These are phyloP conservation scores for Rhipidocladum racemiflorum DNA, from an alignment of 176 grass and related monocot species.

Conservation along the genomic window DNA sequence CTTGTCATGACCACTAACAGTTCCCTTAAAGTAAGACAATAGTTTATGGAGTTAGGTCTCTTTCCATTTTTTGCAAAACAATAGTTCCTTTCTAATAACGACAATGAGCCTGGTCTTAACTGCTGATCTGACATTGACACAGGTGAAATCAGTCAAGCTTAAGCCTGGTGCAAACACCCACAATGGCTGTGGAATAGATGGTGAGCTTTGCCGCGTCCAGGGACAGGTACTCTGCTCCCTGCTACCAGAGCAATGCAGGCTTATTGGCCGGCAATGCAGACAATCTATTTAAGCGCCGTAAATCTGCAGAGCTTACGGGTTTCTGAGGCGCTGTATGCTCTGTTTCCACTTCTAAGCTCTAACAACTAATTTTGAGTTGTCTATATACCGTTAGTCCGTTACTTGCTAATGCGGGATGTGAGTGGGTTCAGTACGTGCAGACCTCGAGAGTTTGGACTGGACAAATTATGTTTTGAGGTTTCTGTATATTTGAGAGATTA, in stretches of 20 bases:
- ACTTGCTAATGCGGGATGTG: constrained; percentile 24
- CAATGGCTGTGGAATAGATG: constrained; percentile 87
- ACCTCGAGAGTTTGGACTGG: constrained; percentile 26
- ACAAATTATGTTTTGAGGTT: constrained; percentile 43
- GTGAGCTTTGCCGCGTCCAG: constrained; percentile 71
- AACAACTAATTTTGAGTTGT: constrained; percentile 56
- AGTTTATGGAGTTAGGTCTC: neutral
- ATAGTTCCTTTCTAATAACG: neutral
- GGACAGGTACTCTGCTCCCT: constrained; percentile 78
- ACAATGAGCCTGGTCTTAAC: constrained; percentile 13
- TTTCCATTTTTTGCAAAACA: neutral
- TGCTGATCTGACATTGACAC: neutral
- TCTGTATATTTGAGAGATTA: constrained; percentile 82
- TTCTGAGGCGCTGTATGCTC: constrained; percentile 22
- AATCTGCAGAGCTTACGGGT: constrained; percentile 33
- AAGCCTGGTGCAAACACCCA: constrained; percentile 79
- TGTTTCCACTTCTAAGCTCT: constrained; percentile 49
- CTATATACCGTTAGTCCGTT: constrained; percentile 34
- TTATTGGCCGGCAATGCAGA: constrained; percentile 69
- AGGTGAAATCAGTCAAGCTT: constrained; percentile 93
- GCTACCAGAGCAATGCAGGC: constrained; percentile 82
- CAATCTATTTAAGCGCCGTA: constrained; percentile 42
- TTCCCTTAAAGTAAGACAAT: neutral
- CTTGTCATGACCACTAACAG: constrained; percentile 18
- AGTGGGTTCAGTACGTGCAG: constrained; percentile 24